These are phyloP conservation scores for Coccomyxa sp. DNA, from an alignment of 139 green algal genomes.

Conservation along the genomic window DNA sequence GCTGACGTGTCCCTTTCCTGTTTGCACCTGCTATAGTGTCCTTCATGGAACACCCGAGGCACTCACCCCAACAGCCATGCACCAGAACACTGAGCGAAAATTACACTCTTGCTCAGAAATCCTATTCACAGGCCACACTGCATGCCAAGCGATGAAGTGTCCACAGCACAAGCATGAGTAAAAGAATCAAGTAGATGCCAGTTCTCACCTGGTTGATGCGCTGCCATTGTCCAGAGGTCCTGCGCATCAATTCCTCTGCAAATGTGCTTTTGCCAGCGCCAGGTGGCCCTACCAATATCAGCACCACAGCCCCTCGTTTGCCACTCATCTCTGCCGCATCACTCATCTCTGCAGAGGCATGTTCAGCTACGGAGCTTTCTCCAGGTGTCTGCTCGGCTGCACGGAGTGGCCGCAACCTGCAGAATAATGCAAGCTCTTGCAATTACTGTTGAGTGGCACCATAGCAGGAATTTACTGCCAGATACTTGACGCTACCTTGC, in stretches of 20 bases:
- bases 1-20: slow-evolving; percentile 47
- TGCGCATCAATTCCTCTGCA: slow-evolving; percentile 22
- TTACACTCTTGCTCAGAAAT: no score
- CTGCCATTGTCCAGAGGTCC: slow-evolving; percentile 15
- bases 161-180: no score
- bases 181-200: no score
- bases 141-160: no score
- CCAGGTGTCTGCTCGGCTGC: background rate
- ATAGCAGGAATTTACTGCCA: no score
- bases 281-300: slow-evolving; percentile 35
- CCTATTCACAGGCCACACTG: no score
- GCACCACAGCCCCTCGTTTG: slow-evolving; percentile 12
- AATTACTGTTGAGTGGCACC: no score
- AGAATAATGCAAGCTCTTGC: no score
- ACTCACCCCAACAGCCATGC: no score
- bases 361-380: background rate
- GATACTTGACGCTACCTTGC: no score
- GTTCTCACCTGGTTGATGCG: slow-evolving; percentile 48
- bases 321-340: background rate
- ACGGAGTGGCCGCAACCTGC: background rate
- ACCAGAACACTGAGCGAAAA: no score
- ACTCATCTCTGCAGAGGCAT: background rate
- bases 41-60: slow-evolving; percentile 8
- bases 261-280: slow-evolving; percentile 71
- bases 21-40: slow-evolving; percentile 38